These are phyloP conservation scores for Fusarium buxicola DNA, from an alignment of 2,329 filamentous ascomycete species.

Conservation along the genomic window DNA sequence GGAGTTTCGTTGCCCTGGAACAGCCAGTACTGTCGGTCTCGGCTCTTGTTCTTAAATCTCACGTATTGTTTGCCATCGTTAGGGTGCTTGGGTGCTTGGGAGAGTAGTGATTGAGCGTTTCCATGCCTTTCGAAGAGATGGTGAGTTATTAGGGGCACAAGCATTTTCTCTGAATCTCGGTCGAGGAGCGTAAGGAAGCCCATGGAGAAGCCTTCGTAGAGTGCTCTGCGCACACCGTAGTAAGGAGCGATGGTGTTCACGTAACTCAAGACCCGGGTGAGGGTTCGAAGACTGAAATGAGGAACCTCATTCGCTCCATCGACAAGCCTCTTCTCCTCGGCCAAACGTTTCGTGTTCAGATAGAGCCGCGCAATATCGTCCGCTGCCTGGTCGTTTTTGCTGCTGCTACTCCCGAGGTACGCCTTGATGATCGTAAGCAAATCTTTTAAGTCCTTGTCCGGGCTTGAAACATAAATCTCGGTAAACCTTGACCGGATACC, in stretches of 20 bases:
- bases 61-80: constrained; percentile 82
- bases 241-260: constrained; percentile 85
- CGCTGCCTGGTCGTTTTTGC: constrained; percentile 78
- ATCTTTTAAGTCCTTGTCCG: constrained; percentile 87
- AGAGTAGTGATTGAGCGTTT: constrained; percentile 78
- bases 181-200: constrained; percentile 93
- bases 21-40: constrained; percentile 87
- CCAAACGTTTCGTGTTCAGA: constrained; percentile 84
- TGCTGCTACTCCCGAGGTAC: constrained; percentile 80
- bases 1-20: constrained; percentile 74
- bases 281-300: constrained; percentile 94
- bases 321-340: constrained; percentile 84
- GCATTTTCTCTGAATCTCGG: constrained; percentile 80
- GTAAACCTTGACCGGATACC: constrained; percentile 94
- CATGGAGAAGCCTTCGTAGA: constrained; percentile 98
- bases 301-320: constrained; percentile 96
- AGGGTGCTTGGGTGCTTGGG: constrained; percentile 81
- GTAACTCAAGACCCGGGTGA: constrained; percentile 91
- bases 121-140: constrained; percentile 78
- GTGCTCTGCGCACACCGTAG: constrained; percentile 85
- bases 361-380: constrained; percentile 89
- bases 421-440: constrained; percentile 88
- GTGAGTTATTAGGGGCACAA: constrained; percentile 83
- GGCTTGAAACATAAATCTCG: constrained; percentile 92
- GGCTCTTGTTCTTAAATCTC: constrained; percentile 74